These are phyloP conservation scores for Mallotus japonicus DNA, from an alignment of 441 rosid species.

Conservation along the genomic window DNA sequence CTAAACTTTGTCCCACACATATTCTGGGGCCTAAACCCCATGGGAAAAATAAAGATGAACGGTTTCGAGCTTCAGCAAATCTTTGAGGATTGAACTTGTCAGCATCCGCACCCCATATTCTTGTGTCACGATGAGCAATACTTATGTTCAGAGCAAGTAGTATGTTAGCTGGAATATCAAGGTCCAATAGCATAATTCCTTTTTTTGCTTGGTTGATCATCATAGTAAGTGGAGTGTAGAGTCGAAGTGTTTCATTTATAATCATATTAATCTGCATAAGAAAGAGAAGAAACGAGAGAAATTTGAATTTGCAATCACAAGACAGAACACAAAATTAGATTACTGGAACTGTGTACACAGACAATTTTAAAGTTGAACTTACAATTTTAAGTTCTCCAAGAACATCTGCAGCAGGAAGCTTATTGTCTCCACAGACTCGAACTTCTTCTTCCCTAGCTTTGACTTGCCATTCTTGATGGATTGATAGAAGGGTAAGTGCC, in stretches of 20 bases:
- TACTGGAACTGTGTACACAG: no score
- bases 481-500: constrained; percentile 58
- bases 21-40: constrained; percentile 67
- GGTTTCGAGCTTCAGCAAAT: constrained; percentile 50
- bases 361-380: constrained; percentile 23
- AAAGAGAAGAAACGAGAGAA: no score
- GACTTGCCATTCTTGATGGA: constrained; percentile 76
- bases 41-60: constrained; percentile 51
- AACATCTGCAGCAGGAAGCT: constrained; percentile 36
- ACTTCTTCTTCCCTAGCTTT: constrained; percentile 68
- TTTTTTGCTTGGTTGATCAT: constrained; percentile 41
- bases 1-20: constrained; percentile 70
- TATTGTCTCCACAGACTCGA: constrained; percentile 34
- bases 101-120: constrained; percentile 70
- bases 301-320: no score
- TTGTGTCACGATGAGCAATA: constrained; percentile 54
- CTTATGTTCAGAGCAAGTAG: constrained; percentile 42
- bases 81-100: constrained; percentile 67
- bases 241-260: constrained; percentile 66
- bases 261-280: constrained; percentile 54
- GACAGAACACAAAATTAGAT: no score
- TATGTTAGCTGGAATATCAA: constrained; percentile 57
- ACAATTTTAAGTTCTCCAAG: constrained; percentile 63
- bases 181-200: constrained; percentile 46
- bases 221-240: constrained; percentile 60